Conservation (phyloP, 768 basidiomycete genomes). For the Leccinum arenicola region DNA sequence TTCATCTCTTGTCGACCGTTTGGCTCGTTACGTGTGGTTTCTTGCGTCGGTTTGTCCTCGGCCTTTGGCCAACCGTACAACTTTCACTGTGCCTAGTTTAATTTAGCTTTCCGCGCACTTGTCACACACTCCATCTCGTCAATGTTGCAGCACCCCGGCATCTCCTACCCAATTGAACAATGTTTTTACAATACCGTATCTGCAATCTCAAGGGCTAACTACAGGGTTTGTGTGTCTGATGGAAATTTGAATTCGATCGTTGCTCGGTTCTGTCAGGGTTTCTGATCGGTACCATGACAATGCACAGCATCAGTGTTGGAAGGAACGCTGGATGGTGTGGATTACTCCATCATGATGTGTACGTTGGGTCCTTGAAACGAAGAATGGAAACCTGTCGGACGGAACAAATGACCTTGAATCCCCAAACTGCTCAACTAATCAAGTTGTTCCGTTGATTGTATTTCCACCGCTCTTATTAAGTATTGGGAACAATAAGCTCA, state of each 20-base stretch:
- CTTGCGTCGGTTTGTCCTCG: constrained; percentile 30
- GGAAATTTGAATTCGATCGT: constrained; percentile 6
- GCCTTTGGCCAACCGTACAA: constrained; percentile 25
- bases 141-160: constrained; percentile 47
- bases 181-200: constrained; percentile 37
- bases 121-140: constrained; percentile 33
- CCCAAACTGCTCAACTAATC: not conserved
- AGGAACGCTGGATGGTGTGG: not conserved
- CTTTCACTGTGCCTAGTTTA: constrained; percentile 34
- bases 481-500: not conserved
- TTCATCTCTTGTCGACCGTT: constrained; percentile 35
- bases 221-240: constrained; percentile 23
- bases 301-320: constrained; percentile 11
- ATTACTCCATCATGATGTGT: not conserved
- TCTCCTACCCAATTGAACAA: constrained; percentile 38
- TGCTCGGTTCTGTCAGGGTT: constrained; percentile 9
- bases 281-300: constrained; percentile 14
- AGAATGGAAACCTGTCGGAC: not conserved
- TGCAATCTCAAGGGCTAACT: constrained; percentile 30
- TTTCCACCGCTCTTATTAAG: not conserved
- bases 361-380: not conserved
- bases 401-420: not conserved
- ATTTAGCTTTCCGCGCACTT: constrained; percentile 29
- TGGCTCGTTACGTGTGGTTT: constrained; percentile 34
- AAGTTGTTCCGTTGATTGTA: not conserved